Evolutionary conservation across 306 rosid genomes (phyloP), one percentile per base, ranked within the genome.

Genomic region (Prosopis cineraria): DNA sequence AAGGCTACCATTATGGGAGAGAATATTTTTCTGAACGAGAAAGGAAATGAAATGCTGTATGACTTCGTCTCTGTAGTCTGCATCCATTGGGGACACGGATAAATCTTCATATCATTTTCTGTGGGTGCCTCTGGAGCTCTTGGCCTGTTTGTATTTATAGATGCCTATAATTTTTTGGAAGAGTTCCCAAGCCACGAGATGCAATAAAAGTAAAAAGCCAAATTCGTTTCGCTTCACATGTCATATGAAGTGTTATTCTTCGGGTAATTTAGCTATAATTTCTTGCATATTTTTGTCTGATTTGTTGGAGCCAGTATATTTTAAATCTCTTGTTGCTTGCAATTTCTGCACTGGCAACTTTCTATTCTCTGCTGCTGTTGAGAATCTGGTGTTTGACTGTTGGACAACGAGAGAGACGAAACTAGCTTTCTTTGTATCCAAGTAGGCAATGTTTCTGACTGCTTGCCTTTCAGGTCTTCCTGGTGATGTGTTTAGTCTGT

Each of bases 311-410:
- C 30, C 30, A 0, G 6, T 29, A 16, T n/a, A 17, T 30, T 29
- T 29, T 45, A 6, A 70, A 44, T 19, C 44, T 22, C 14, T 3
- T 79, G 71, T 55, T 34, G 31, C 68, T 68, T 72, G 40, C 75
- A 41, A 72, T 56, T 16, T 45, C 63, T 55, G 62, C 62, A 22
- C 5, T 22, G 62, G 80, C 41, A 60, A 69, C 27, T 22, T 53
- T 30, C 19, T 30, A 20, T 29, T 33, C 67, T 39, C 36, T 52
- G 56, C 37, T 25, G 47, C 39, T 56, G 31, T 4, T 63, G 69
- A 56, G 27, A 72, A 72, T 30, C 22, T 20, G 41, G 41, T 34
- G 63, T 73, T 73, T 64, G 24, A 29, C 36, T 59, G 20, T 67
- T 74, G 25, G 16, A 10, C 77, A 31, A 33, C 8, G 62, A 53